Evolutionary conservation across 2,329 filamentous ascomycete genomes (phyloP).

Genomic region (Paraphaeosphaeria minitans): DNA sequence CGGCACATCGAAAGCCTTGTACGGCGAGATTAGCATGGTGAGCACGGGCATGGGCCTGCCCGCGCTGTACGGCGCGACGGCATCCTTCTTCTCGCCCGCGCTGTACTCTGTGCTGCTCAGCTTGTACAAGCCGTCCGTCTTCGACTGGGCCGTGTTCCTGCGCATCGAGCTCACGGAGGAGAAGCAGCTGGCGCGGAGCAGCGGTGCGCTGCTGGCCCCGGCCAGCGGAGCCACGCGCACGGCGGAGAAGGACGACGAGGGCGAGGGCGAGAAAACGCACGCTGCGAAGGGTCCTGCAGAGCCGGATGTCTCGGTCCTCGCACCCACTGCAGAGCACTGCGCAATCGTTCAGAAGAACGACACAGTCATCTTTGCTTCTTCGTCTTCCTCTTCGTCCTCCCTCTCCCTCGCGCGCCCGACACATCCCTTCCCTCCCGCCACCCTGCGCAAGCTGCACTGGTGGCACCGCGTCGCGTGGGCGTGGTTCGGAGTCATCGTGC

Average conservation of each 20-base stretch:
- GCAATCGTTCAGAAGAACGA: not conserved
- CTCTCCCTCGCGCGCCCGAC: slow-evolving; percentile 22
- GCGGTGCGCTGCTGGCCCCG: not conserved
- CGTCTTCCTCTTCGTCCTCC: not conserved
- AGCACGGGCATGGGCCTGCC: slow-evolving; percentile 7
- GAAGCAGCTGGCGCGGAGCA: not conserved
- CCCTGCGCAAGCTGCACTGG: slow-evolving; percentile 29
- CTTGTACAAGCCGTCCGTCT: slow-evolving; percentile 4
- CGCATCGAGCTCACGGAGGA: slow-evolving; percentile 12
- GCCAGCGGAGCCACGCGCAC: slow-evolving; percentile 3
- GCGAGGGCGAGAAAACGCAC: not conserved
- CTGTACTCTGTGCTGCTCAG: slow-evolving; percentile 10
- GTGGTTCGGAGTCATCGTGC: slow-evolving; percentile 48
- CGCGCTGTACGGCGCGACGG: slow-evolving; percentile 6
- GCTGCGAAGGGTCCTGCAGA: not conserved
- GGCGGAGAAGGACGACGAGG: not conserved
- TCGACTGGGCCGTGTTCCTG: slow-evolving; percentile 12
- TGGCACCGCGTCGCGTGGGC: slow-evolving; percentile 41
- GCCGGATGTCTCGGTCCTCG: not conserved
- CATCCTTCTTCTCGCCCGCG: slow-evolving; percentile 9
- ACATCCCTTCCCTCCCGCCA: slow-evolving; percentile 48
- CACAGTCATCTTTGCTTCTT: not conserved
- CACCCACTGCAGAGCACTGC: not conserved
- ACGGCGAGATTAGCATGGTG: slow-evolving; percentile 6
- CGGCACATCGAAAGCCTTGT: slow-evolving; percentile 4